Evolutionary conservation across 108 stramenopile genomes (phyloP).

Genomic region (Stephanodiscus triporus): DNA sequence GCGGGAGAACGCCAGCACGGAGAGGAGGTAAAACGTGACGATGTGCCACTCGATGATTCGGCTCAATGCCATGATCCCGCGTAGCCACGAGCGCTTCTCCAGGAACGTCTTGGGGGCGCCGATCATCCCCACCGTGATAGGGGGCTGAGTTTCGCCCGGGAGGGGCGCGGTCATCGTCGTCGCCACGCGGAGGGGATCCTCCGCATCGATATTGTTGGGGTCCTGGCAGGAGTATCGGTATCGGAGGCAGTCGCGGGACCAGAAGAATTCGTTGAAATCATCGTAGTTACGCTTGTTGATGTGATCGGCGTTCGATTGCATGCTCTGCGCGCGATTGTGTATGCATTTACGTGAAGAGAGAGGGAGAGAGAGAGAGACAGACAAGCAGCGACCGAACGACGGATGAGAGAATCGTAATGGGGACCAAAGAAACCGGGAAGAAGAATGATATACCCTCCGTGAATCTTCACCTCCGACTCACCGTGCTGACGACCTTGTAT

Average conservation of each 20-base stretch:
- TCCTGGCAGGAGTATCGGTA: slow-evolving; percentile 75
- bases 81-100: slow-evolving; percentile 95
- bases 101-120: slow-evolving; percentile 94
- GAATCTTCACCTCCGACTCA: slow-evolving; percentile 39
- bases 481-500: slow-evolving; percentile 82
- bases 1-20: slow-evolving; percentile 84
- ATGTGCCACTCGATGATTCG: slow-evolving; percentile 96
- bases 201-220: slow-evolving; percentile 38
- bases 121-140: slow-evolving; percentile 76
- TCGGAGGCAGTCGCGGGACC: slow-evolving; percentile 93
- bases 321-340: slow-evolving; percentile 50
- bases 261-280: slow-evolving; percentile 99
- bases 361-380: slow-evolving; percentile 6
- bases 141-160: slow-evolving; percentile 59
- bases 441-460: slow-evolving; percentile 6
- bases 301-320: slow-evolving; percentile 86
- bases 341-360: not conserved
- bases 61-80: slow-evolving; percentile 86
- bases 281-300: slow-evolving; percentile 94
- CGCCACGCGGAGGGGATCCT: slow-evolving; percentile 36
- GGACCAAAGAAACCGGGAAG: not conserved
- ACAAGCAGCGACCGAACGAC: slow-evolving; percentile 6
- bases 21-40: slow-evolving; percentile 91
- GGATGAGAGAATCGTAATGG: not conserved
- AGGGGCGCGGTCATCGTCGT: slow-evolving; percentile 56